These are phyloP conservation scores for Neolentinus lepideus DNA, from an alignment of 1,284 basidiomycete species.

Conservation along the genomic window DNA sequence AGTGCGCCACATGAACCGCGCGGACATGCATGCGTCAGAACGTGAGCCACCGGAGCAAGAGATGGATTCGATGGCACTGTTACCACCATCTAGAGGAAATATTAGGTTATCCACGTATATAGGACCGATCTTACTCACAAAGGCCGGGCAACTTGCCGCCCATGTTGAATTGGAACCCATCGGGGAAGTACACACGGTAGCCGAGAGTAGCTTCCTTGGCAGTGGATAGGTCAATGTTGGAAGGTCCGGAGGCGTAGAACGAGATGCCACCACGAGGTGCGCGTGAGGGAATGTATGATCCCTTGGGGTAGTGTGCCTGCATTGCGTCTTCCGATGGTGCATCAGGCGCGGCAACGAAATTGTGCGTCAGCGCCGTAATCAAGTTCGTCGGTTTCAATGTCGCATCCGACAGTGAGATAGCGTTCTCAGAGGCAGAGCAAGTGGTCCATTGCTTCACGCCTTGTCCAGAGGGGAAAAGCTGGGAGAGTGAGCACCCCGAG, in stretches of 20 bases:
- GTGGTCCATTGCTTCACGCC: neutral
- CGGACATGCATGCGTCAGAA: constrained; percentile 47
- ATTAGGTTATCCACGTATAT: neutral
- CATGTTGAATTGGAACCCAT: constrained; percentile 50
- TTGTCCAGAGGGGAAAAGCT: neutral
- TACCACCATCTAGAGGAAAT: neutral
- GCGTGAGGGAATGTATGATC: constrained; percentile 47
- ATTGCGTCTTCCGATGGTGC: constrained; percentile 28
- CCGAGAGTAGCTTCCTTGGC: constrained; percentile 44
- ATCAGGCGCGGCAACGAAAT: constrained; percentile 29
- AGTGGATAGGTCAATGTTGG: constrained; percentile 31
- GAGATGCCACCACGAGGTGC: constrained; percentile 49
- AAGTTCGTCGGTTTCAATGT: constrained; percentile 36
- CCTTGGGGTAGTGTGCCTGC: constrained; percentile 46
- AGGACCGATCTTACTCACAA: constrained; percentile 32
- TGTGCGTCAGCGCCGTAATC: constrained; percentile 28
- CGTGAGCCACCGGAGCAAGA: constrained; percentile 51
- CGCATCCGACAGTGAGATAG: constrained; percentile 28
- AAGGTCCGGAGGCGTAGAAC: constrained; percentile 43
- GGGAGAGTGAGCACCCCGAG: neutral
- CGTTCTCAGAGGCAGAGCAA: neutral
- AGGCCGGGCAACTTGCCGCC: constrained; percentile 62
- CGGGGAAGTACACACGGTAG: constrained; percentile 52
- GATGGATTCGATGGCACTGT: neutral
- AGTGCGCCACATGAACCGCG: constrained; percentile 50